Conservation (phyloP, 192 early-diverging fungal species). For the Coemansia sp. region DNA sequence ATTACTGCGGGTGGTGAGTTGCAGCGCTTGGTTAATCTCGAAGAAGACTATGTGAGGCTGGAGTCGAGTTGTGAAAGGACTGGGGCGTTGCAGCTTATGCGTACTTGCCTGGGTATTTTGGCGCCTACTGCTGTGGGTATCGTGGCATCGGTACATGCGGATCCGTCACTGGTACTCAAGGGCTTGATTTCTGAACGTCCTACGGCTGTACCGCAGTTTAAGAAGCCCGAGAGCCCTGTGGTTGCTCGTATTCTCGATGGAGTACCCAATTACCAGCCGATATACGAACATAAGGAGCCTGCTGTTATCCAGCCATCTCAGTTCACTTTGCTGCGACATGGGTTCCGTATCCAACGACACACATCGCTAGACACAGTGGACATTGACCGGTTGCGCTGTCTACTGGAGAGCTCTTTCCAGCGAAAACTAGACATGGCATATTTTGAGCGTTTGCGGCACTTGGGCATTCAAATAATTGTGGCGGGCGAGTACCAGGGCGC, state of each 20-base stretch:
- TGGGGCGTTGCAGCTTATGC: conserved; percentile 63
- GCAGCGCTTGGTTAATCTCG: conserved; percentile 80
- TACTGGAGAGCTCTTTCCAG: conserved; percentile 82
- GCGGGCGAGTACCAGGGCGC: conserved; percentile 94
- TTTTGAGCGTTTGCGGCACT: conserved; percentile 57
- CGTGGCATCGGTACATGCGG: conserved; percentile 64
- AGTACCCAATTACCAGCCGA: no score
- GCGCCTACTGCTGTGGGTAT: conserved; percentile 78
- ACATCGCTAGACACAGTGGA: conserved; percentile 54
- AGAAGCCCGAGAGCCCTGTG: neutral
- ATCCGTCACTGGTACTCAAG: conserved; percentile 55
- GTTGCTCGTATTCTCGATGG: neutral
- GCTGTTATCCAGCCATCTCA: conserved; percentile 19
- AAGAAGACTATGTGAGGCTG: conserved; percentile 69
- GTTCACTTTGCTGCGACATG: conserved; percentile 82
- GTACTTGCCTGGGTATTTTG: conserved; percentile 65
- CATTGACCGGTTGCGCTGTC: conserved; percentile 54
- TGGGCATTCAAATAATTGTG: conserved; percentile 69
- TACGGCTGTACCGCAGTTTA: no score
- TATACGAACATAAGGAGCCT: neutral
- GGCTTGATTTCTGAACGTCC: conserved; percentile 56
- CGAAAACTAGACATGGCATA: conserved; percentile 66
- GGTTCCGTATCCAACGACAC: conserved; percentile 68
- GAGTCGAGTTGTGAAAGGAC: conserved; percentile 34
- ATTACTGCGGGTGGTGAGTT: conserved; percentile 56